Conservation (phyloP, 345 rosid species). For the Conringia planisiliqua region DNA sequence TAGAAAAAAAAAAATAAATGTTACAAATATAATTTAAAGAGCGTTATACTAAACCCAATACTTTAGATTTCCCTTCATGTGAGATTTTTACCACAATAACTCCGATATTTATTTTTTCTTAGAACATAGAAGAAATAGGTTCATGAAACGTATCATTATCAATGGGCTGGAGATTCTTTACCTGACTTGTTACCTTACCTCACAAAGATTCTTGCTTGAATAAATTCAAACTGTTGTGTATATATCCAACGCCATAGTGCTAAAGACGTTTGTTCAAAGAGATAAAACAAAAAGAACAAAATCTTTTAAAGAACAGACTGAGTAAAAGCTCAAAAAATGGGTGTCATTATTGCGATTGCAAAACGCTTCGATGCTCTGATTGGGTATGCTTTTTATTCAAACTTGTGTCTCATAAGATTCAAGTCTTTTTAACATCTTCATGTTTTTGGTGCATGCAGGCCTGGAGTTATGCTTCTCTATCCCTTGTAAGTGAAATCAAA, state of each 20-base stretch:
- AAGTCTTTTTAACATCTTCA: not conserved
- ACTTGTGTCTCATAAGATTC: not conserved
- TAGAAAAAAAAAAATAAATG: not conserved
- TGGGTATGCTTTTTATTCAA: conserved; percentile 43
- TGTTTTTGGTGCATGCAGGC: conserved; percentile 43
- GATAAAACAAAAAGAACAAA: not conserved
- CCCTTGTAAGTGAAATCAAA: conserved; percentile 63
- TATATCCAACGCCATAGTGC: conserved; percentile 25
- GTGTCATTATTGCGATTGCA: conserved; percentile 47
- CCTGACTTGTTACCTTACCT: conserved; percentile 20
- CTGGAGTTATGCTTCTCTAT: conserved; percentile 84
- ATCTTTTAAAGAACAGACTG: not conserved
- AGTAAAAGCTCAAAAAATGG: conserved; percentile 38
- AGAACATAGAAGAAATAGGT: not conserved
- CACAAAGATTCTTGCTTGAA: conserved; percentile 28
- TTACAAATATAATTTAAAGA: not conserved
- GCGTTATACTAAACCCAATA: conserved; percentile 25
- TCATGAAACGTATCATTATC: conserved; percentile 22
- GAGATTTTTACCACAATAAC: not conserved
- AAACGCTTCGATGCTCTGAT: conserved; percentile 59
- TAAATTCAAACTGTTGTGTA: conserved; percentile 12
- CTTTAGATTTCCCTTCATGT: conserved; percentile 17
- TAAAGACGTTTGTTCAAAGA: conserved; percentile 38
- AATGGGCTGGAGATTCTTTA: conserved; percentile 29
- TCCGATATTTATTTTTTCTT: not conserved